These are phyloP conservation scores for Phytopythium litorale DNA, from an alignment of 352 stramenopile genomes.

Conservation along the genomic window DNA sequence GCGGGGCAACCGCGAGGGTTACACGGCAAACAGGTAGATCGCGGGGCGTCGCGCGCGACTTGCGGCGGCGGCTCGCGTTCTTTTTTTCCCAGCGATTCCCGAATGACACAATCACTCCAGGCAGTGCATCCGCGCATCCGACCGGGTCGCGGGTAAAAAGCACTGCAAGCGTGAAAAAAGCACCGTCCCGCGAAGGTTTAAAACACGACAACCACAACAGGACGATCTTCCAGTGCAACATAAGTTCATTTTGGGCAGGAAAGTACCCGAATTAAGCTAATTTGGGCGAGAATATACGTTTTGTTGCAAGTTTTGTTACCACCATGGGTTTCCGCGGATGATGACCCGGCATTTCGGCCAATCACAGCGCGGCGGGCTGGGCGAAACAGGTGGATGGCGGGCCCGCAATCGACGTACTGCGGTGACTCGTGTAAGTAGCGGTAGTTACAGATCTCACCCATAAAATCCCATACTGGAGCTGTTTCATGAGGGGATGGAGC, in stretches of 20 bases:
- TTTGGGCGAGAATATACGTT: too few species aligned
- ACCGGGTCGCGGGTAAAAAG: constrained; percentile 1
- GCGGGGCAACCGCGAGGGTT: constrained; percentile 3
- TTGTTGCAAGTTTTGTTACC: too few species aligned
- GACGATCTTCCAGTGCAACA: constrained; percentile 9
- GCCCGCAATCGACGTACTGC: constrained; percentile 13
- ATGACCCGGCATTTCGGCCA: constrained; percentile 11
- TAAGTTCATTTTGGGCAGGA: too few species aligned
- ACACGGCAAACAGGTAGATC: constrained; percentile 6
- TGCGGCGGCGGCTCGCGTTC: not conserved
- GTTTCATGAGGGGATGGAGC: not conserved
- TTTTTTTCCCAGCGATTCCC: constrained; percentile 9
- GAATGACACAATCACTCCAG: constrained; percentile 8
- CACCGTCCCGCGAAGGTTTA: too few species aligned
- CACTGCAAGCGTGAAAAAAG: not conserved
- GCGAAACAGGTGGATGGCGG: not conserved
- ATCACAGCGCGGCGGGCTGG: not conserved
- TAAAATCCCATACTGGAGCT: constrained; percentile 15
- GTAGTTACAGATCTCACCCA: constrained; percentile 24
- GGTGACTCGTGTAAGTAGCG: constrained; percentile 12
- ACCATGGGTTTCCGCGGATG: constrained; percentile 20
- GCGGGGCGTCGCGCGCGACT: constrained; percentile 3
- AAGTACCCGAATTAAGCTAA: too few species aligned
- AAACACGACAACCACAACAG: not conserved
- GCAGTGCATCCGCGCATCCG: not conserved